Evolutionary conservation across 1,139 yeast species (phyloP).

Genomic region (Kodamaea suecica): DNA sequence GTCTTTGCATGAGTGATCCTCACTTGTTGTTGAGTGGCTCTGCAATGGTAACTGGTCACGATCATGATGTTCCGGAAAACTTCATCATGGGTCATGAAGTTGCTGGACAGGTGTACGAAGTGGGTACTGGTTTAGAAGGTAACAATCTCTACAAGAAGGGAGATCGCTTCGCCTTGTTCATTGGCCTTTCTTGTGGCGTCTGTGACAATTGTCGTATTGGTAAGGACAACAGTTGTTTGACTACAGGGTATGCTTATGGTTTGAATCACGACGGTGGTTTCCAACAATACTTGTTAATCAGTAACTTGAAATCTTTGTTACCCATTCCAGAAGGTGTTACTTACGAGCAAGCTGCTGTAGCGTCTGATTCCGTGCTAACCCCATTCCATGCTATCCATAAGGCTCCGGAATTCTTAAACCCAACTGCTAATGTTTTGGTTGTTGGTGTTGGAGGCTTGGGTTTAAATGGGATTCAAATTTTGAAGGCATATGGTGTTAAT

Average conservation of each 20-base stretch:
- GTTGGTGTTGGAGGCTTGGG: slow-evolving; percentile 54
- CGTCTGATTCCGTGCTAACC: slow-evolving; percentile 50
- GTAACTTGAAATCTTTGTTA: slow-evolving; percentile 34
- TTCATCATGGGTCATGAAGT: slow-evolving; percentile 59
- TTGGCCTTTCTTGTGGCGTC: slow-evolving; percentile 41
- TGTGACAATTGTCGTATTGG: slow-evolving; percentile 46
- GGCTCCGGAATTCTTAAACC: slow-evolving; percentile 30
- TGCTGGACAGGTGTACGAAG: slow-evolving; percentile 45
- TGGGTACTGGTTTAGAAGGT: slow-evolving; percentile 33
- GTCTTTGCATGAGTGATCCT: slow-evolving; percentile 51
- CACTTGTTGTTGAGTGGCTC: slow-evolving; percentile 37
- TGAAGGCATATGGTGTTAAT: slow-evolving; percentile 38
- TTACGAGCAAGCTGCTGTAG: slow-evolving; percentile 47
- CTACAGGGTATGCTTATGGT: slow-evolving; percentile 33
- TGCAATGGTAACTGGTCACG: slow-evolving; percentile 11
- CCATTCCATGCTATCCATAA: slow-evolving; percentile 50
- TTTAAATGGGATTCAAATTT: slow-evolving; percentile 46
- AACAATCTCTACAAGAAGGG: slow-evolving; percentile 31
- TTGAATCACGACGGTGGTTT: slow-evolving; percentile 50
- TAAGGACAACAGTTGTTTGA: slow-evolving; percentile 36
- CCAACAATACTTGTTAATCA: slow-evolving; percentile 42
- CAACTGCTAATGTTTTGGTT: slow-evolving; percentile 40
- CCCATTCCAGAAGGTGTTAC: slow-evolving; percentile 48
- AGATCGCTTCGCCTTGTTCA: slow-evolving; percentile 34
- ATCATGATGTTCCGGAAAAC: slow-evolving; percentile 20